Conservation (phyloP, 164 flowering plant genomes). For the Euptelea pleiosperma region DNA sequence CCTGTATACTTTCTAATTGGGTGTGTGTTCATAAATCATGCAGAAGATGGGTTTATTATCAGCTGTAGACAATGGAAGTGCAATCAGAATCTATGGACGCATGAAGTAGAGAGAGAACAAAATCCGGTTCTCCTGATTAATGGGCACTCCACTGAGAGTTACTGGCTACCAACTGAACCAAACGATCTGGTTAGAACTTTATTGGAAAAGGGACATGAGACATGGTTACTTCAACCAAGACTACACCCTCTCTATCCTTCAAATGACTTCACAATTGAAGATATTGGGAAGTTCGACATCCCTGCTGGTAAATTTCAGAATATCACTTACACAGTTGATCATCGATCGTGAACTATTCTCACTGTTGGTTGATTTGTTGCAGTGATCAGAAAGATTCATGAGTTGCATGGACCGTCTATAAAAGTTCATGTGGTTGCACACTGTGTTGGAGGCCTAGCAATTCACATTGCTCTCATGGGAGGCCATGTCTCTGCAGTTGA, state of each 20-base stretch:
- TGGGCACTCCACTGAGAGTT: slow-evolving; percentile 57
- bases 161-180: slow-evolving; percentile 56
- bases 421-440: slow-evolving; percentile 56
- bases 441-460: slow-evolving; percentile 58
- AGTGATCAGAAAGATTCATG: slow-evolving; percentile 41
- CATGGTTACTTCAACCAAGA: slow-evolving; percentile 53
- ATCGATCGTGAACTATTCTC: not conserved
- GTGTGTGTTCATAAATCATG: slow-evolving; percentile 6
- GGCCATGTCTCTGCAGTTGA: slow-evolving; percentile 41
- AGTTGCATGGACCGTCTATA: slow-evolving; percentile 29
- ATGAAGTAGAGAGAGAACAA: slow-evolving; percentile 20
- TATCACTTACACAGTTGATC: too few species aligned
- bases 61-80: slow-evolving; percentile 50
- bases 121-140: slow-evolving; percentile 51
- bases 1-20: not conserved
- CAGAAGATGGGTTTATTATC: slow-evolving; percentile 46
- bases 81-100: slow-evolving; percentile 14
- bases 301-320: slow-evolving; percentile 42
- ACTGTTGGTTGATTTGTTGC: slow-evolving; percentile 1
- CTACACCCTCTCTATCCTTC: slow-evolving; percentile 47
- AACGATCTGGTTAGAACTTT: slow-evolving; percentile 56
- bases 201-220: slow-evolving; percentile 43
- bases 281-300: slow-evolving; percentile 53
- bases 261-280: slow-evolving; percentile 48
- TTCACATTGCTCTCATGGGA: slow-evolving; percentile 66